phyloP scores from a whole-genome alignment of 768 basidiomycete genomes.

The Leccinellum rugosiceps region DNA sequence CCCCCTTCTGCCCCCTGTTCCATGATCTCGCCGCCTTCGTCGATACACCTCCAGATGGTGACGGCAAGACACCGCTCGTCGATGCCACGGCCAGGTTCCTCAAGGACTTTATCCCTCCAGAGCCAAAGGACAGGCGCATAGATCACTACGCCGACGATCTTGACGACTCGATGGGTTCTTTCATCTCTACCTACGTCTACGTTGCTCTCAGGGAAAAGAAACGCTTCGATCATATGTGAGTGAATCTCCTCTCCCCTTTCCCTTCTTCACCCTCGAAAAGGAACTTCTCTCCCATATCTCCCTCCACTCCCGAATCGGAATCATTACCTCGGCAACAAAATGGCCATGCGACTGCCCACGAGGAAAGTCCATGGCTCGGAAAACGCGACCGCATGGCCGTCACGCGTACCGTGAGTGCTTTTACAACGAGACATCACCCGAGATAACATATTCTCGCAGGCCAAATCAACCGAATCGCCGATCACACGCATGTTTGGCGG shows the following conservation, averaged over 20 bases:
- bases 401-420: slow-evolving; percentile 67
- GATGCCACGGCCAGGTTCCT: slow-evolving; percentile 72
- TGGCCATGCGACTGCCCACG: slow-evolving; percentile 25
- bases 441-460: slow-evolving; percentile 33
- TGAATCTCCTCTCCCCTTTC: slow-evolving; percentile 37
- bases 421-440: slow-evolving; percentile 1
- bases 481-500: slow-evolving; percentile 94
- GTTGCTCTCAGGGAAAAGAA: slow-evolving; percentile 93
- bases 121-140: slow-evolving; percentile 40
- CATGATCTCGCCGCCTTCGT: slow-evolving; percentile 61
- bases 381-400: slow-evolving; percentile 71
- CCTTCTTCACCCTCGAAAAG: too few relatives aligned
- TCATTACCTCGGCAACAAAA: slow-evolving; percentile 8
- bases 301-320: too few relatives aligned
- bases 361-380: slow-evolving; percentile 83
- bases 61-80: slow-evolving; percentile 51
- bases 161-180: slow-evolving; percentile 57
- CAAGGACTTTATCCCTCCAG: slow-evolving; percentile 59
- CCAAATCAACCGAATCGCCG: slow-evolving; percentile 77
- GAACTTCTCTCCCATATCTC: slow-evolving; percentile 1
- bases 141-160: slow-evolving; percentile 42
- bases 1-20: slow-evolving; percentile 82
- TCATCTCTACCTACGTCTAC: slow-evolving; percentile 84
- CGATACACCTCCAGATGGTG: slow-evolving; percentile 23
- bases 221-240: slow-evolving; percentile 89